A percentile compares a stretch with the other conserved stretches of the same genome.
Conservation (phyloP, 2,329 filamentous ascomycete genomes). For the Thielaviopsis euricoi region DNA sequence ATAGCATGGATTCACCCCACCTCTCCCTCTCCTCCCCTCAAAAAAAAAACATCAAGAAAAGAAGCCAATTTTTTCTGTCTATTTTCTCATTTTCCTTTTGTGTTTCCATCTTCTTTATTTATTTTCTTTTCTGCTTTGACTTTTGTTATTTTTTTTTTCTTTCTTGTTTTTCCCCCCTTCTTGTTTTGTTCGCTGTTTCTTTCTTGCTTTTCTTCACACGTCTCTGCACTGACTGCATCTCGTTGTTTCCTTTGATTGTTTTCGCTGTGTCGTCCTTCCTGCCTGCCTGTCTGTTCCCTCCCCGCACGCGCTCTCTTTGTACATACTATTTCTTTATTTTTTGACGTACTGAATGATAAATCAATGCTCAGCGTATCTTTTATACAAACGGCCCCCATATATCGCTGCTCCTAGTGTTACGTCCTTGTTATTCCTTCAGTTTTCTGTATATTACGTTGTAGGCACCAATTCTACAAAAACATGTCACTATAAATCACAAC, state of each 20-base stretch:
- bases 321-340: background rate
- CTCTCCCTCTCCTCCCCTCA: too few species aligned
- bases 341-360: background rate
- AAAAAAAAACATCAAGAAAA: too few species aligned
- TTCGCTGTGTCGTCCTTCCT: background rate
- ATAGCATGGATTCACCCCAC: too few species aligned
- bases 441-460: too few species aligned
- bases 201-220: background rate
- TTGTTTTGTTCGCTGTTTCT: background rate
- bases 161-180: background rate
- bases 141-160: background rate
- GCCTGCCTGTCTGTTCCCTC: too few species aligned
- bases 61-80: too few species aligned
- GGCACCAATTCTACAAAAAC: too few species aligned
- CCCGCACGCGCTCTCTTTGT: too few species aligned
- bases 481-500: background rate
- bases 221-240: background rate
- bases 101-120: background rate
- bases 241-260: background rate
- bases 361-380: background rate
- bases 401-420: background rate
- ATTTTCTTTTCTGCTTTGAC: background rate
- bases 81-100: background rate
- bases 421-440: background rate
- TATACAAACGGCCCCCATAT: too few species aligned